Evolutionary conservation across 2,329 filamentous ascomycete species (phyloP).

Genomic region (Endocalyx cinctus): DNA sequence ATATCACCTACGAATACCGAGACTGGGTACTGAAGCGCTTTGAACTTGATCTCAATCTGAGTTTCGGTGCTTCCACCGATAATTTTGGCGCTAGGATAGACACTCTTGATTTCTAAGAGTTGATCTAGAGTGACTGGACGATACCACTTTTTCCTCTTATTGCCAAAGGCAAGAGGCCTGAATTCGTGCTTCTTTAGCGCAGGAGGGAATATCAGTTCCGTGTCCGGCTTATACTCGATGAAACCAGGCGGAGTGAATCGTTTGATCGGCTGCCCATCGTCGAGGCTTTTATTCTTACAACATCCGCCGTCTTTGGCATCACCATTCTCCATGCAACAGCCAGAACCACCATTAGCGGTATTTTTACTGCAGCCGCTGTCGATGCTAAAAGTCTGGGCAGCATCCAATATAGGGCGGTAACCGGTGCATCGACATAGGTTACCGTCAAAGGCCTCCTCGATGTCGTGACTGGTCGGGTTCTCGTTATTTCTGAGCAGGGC

Average conservation of each 20-base stretch:
- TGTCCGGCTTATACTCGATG: conserved; percentile 90
- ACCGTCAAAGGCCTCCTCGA: conserved; percentile 96
- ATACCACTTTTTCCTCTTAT: conserved; percentile 92
- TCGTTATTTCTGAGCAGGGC: conserved; percentile 83
- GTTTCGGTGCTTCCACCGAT: conserved; percentile 96
- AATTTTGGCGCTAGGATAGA: conserved; percentile 81
- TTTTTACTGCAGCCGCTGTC: conserved; percentile 47
- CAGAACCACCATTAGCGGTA: conserved; percentile 43
- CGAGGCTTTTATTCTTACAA: conserved; percentile 59
- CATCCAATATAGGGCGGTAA: conserved; percentile 89
- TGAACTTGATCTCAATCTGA: conserved; percentile 98
- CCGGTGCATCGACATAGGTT: conserved; percentile 95
- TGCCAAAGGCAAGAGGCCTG: conserved; percentile 80
- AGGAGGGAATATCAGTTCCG: conserved; percentile 92
- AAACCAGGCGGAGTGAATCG: conserved; percentile 83
- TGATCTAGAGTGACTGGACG: conserved; percentile 82
- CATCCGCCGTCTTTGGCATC: conserved; percentile 52
- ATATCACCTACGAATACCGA: conserved; percentile 95
- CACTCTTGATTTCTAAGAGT: conserved; percentile 84
- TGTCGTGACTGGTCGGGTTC: conserved; percentile 70
- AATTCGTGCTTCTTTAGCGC: conserved; percentile 77
- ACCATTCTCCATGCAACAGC: conserved; percentile 69
- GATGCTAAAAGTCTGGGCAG: conserved; percentile 80
- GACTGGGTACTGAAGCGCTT: conserved; percentile 81
- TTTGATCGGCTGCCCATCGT: conserved; percentile 52